Base-by-base conservation (phyloP, 2,329 filamentous ascomycete genomes). In the Colletotrichum plurivorum region DNA sequence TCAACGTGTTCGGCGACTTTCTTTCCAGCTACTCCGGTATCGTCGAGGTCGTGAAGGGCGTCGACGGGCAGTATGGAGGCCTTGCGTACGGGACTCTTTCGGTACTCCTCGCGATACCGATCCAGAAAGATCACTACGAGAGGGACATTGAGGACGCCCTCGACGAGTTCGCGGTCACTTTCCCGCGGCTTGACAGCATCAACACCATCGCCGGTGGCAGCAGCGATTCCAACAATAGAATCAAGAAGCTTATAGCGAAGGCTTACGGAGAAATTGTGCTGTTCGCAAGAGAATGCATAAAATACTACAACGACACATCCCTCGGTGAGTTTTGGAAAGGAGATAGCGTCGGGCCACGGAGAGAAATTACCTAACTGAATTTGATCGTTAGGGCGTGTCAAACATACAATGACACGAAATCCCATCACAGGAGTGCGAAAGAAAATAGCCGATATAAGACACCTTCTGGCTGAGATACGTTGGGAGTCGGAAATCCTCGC, bases 131-230 rank as follows among this genome's bases (percentile, higher is more conserved):
- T 15, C 48, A 52, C 8, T 27, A 52, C 13, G 48, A 52, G 15
- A 52, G 48, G 13, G 48, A 52, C 48, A 52, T 52, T 16, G 48
- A 52, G n/a, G 48, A 52, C 8, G 48, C 48, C 5, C 48, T 52
- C 48, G 48, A 52, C 48, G 48, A 52, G 25, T 52, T 52, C 15
- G 25, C 18, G 18, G 12, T 8, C 3, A 27, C 48, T 4, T 52
- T 52, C 48, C 48, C 48, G n/a, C 48, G 48, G 4, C 25, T 52
- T 20, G 18, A 52, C 18, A 52, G 10, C 15, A 22, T 52, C 18
- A 43, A 12, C 12, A 13, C 41, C 41, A 12, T 43, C 16, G 41
- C 41, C 12, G 48, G 8, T 22, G 13, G 15, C 41, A 13, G 41
- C 41, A 13, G 41, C 41, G 41, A 43, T 16, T 43, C 41, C 41